Conservation (phyloP, 768 basidiomycete species). For the Russula dissimulans region DNA sequence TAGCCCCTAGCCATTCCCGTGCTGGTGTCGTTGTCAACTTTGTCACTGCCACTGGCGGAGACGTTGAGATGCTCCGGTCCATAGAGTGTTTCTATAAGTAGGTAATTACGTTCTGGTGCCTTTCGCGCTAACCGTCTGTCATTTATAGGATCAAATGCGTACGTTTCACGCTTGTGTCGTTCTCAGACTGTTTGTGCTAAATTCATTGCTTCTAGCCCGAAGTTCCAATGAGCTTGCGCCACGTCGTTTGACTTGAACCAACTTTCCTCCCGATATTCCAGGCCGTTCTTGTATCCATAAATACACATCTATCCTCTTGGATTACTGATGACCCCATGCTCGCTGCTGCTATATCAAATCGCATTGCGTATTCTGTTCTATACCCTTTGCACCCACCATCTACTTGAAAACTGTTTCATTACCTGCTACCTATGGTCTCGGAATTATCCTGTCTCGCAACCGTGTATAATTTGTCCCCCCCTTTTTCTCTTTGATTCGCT, state of each 20-base stretch:
- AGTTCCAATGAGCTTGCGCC: conserved; percentile 84
- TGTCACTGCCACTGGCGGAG: conserved; percentile 94
- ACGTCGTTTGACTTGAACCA: conserved; percentile 56
- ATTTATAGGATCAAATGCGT: conserved; percentile 62
- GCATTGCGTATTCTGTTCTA: conserved; percentile 45
- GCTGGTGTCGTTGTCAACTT: conserved; percentile 94
- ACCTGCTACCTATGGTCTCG: conserved; percentile 34
- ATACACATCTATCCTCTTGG: conserved; percentile 33
- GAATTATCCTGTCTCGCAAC: conserved; percentile 37
- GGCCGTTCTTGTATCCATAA: conserved; percentile 76
- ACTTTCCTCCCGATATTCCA: conserved; percentile 29
- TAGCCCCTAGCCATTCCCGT: conserved; percentile 74
- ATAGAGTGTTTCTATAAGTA: conserved; percentile 99
- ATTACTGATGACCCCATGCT: conserved; percentile 15
- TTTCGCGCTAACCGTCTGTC: conserved; percentile 2
- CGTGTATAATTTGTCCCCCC: conserved; percentile 52
- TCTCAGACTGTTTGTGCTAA: conserved; percentile 16
- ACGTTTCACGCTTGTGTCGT: conserved; percentile 26
- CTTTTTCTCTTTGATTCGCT: conserved; percentile 25
- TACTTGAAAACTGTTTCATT: conserved; percentile 56
- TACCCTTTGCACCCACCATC: conserved; percentile 56
- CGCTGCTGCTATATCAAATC: conserved; percentile 43
- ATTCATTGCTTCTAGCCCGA: conserved; percentile 50
- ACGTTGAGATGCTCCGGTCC: conserved; percentile 95
- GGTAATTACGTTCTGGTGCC: conserved; percentile 18